Base-by-base conservation (phyloP, 192 early-diverging fungal species). In the Mycoemilia scoparia region DNA sequence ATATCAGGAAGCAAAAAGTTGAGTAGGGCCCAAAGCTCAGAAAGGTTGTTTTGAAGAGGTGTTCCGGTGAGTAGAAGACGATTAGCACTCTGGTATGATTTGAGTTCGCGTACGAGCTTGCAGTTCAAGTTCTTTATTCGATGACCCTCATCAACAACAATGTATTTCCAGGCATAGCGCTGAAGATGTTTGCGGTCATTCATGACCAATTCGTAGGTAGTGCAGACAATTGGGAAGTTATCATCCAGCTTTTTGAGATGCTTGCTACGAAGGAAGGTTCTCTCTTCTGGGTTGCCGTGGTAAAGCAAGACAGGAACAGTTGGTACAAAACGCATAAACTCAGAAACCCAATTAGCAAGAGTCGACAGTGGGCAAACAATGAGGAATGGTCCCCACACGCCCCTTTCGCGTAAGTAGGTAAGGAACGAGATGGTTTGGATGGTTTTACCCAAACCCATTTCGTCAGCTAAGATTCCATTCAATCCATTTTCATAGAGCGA, bases 1-100 rank as follows among this genome's bases (percentile, higher is more conserved):
- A 97, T 86, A 47, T 87, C 82, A n/a, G 92, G 92, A 29, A 91
- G 57, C 13, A 95, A 61, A 36, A 92, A 97, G 46, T 97, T 88
- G 12, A 97, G 68, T 35, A 97, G 55, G 41, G 84, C 82, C 92
- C 92, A 97, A 6, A 97, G 71, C 49, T 97, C 89, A 1, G 73
- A 55, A 24, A 97, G 49, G 46, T 88, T 87, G 58, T 97, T 97
- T 47, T 83, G 83, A 24, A 97, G 58, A 9, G 93, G 93, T 26
- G 91, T 96, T 28, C 91, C 91, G 2, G 85, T 88, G 25, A 97
- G 59, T 4, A 98, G 54, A 25, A 93, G 54, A 5, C 88, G 64
- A 49, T 90, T 92, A n/a, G 79, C 75, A 33, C 73, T 73, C 25
- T 75, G 65, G 60, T 84, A 85, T 1, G 57, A 52, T 40, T 90